Conservation (phyloP, 129 eudicot genomes). For the Flaveria brownii region DNA sequence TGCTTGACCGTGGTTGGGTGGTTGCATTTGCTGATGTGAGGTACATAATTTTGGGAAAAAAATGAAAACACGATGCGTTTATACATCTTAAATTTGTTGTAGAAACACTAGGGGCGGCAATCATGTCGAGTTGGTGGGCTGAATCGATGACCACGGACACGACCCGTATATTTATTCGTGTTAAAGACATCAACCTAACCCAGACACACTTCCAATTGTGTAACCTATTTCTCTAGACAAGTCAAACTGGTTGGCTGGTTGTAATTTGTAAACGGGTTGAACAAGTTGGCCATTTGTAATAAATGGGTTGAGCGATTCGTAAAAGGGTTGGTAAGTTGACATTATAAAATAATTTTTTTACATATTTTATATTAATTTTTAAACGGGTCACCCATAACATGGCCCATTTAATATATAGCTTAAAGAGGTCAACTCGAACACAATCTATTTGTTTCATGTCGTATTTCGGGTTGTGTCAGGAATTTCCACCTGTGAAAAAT, state of each 20-base stretch:
- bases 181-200: not conserved
- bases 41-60: conserved; percentile 31
- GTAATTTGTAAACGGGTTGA: not conserved
- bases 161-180: not conserved
- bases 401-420: not conserved
- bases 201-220: not conserved
- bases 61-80: not conserved
- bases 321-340: not conserved
- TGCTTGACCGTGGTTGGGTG: conserved; percentile 91
- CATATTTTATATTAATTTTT: not conserved
- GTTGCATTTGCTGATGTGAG: conserved; percentile 96
- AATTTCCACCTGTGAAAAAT: not conserved
- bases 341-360: not conserved
- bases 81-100: not conserved
- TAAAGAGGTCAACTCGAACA: not conserved
- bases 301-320: not conserved
- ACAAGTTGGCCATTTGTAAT: not conserved
- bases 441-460: not conserved
- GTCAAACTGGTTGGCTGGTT: not conserved
- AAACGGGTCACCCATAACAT: not conserved
- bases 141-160: not conserved
- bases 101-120: not conserved
- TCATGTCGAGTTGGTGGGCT: not conserved
- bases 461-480: not conserved
- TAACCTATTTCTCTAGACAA: not conserved